phyloP scores from a whole-genome alignment of 73 alveolate species.

The Stentor coeruleus region DNA sequence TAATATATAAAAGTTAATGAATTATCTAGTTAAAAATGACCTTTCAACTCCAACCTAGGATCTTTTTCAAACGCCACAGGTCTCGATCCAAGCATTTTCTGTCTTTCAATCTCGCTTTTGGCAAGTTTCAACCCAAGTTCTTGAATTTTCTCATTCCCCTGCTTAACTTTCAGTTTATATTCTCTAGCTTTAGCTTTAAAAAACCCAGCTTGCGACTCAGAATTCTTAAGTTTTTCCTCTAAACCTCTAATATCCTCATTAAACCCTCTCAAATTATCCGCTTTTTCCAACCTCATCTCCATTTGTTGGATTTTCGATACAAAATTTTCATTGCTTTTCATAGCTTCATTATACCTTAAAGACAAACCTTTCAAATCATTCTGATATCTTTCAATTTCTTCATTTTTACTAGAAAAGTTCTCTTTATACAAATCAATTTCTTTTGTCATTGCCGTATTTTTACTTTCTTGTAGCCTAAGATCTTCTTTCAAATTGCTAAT shows the following conservation, averaged over 20 bases:
- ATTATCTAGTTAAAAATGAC: too few species aligned
- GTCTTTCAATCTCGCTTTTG: slow-evolving; percentile 17
- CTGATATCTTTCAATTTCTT: slow-evolving; percentile 23
- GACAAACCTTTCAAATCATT: not conserved
- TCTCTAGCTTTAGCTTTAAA: slow-evolving; percentile 7
- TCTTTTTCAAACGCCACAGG: too few species aligned
- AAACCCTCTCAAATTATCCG: not conserved
- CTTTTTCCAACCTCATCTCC: not conserved
- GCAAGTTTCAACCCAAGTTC: slow-evolving; percentile 28
- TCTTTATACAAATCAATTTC: not conserved
- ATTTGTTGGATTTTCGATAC: not conserved
- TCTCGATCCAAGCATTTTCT: slow-evolving; percentile 1
- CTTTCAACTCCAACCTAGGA: too few species aligned
- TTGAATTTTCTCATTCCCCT: slow-evolving; percentile 20
- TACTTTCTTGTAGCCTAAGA: not conserved
- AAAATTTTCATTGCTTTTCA: not conserved
- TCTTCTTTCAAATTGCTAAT: slow-evolving; percentile 16
- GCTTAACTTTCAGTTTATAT: slow-evolving; percentile 28
- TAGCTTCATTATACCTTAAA: not conserved
- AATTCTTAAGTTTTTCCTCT: not conserved
- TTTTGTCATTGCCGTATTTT: not conserved
- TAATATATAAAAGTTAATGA: too few species aligned
- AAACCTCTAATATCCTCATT: not conserved
- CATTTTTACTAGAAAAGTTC: not conserved
- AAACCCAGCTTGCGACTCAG: not conserved